Conservation (phyloP, 176 grass and related monocot species). For the Cenchrus americanus region DNA sequence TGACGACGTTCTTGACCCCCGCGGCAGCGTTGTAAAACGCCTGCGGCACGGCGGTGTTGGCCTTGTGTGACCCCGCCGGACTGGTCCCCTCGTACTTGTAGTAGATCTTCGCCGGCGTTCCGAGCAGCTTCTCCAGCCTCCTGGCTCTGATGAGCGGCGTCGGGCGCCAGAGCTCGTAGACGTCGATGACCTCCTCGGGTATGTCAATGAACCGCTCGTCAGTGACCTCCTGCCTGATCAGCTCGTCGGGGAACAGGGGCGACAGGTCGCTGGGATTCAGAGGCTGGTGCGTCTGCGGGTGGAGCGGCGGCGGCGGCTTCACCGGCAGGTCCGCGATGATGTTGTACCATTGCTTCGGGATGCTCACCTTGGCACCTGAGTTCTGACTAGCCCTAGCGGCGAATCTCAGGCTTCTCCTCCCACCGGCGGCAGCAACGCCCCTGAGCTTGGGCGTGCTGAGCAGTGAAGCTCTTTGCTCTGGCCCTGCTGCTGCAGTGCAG, state of each 20-base stretch:
- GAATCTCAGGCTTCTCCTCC: constrained; percentile 19
- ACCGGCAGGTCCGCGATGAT: constrained; percentile 82
- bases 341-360: constrained; percentile 98
- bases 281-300: constrained; percentile 82
- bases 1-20: constrained; percentile 83
- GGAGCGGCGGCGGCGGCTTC: constrained; percentile 79
- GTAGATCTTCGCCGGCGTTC: constrained; percentile 94
- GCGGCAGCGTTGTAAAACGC: constrained; percentile 84
- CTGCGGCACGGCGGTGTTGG: constrained; percentile 95
- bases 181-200: constrained; percentile 75
- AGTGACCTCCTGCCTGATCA: constrained; percentile 83
- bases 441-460: background rate
- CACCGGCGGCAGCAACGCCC: background rate
- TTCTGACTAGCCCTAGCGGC: constrained; percentile 37
- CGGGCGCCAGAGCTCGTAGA: constrained; percentile 87
- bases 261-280: constrained; percentile 69
- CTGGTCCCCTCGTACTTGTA: constrained; percentile 99
- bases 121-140: constrained; percentile 81
- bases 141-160: constrained; percentile 89
- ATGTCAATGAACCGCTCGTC: constrained; percentile 79
- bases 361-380: constrained; percentile 49
- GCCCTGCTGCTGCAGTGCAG: background rate
- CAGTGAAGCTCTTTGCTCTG: constrained; percentile 2
- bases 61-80: constrained; percentile 92
- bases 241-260: constrained; percentile 90